phyloP scores from a whole-genome alignment of 2,329 filamentous ascomycete genomes.

The Rutstroemia sydowiana region DNA sequence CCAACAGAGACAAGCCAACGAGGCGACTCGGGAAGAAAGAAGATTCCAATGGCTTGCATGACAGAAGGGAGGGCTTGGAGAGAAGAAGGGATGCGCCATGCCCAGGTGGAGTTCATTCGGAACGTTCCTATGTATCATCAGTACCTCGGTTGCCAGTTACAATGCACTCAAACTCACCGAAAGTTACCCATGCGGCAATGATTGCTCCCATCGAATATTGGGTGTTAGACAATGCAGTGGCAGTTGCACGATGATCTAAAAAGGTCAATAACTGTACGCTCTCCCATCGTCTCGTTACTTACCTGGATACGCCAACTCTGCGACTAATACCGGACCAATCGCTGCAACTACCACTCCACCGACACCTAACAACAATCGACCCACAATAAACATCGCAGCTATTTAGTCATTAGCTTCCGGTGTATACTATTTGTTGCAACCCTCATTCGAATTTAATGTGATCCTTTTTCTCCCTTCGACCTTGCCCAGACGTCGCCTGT shows the following conservation, averaged over 20 bases:
- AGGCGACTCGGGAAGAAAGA: slow-evolving; percentile 51
- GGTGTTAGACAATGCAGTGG: slow-evolving; percentile 31
- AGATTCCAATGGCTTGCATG: slow-evolving; percentile 35
- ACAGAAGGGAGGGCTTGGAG: slow-evolving; percentile 15
- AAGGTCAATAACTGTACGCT: not conserved
- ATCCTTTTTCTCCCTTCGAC: not conserved
- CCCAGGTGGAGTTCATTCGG: slow-evolving; percentile 13
- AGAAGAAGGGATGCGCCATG: slow-evolving; percentile 16
- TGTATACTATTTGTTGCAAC: not conserved
- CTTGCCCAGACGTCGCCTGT: too few species aligned
- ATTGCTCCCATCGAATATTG: slow-evolving; percentile 32
- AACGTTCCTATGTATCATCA: slow-evolving; percentile 1
- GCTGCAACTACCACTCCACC: slow-evolving; percentile 14
- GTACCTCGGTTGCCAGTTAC: too few species aligned
- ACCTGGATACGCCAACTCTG: slow-evolving; percentile 10
- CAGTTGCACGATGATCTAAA: slow-evolving; percentile 27
- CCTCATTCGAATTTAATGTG: not conserved
- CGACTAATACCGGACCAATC: slow-evolving; percentile 13
- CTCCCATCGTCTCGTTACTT: not conserved
- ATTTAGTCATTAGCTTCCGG: not conserved
- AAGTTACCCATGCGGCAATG: slow-evolving; percentile 36
- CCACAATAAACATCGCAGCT: slow-evolving; percentile 9
- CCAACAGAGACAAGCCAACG: slow-evolving; percentile 50
- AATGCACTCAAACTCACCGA: too few species aligned
- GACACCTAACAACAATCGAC: slow-evolving; percentile 2